phyloP scores from a whole-genome alignment of 371 early-diverging fungal genomes.

The Funneliformis caledonium region DNA sequence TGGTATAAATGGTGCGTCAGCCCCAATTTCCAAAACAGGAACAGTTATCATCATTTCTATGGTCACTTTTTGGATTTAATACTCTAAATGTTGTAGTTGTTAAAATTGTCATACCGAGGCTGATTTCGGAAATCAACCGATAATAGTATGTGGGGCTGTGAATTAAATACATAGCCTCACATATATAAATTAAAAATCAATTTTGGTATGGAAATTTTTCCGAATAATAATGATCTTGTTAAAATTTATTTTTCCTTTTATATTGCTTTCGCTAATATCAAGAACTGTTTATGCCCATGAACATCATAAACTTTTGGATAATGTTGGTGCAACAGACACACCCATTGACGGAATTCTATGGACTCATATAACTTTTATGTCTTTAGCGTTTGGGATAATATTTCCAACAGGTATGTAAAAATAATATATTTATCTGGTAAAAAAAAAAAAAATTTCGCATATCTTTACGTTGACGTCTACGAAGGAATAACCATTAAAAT shows the following conservation, averaged over 20 bases:
- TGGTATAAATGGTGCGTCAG: no score
- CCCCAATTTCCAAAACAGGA: no score
- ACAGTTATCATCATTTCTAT: no score
- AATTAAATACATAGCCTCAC: no score
- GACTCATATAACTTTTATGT: constrained; percentile 49
- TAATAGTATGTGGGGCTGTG: no score
- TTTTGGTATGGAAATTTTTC: neutral
- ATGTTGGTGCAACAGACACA: constrained; percentile 39
- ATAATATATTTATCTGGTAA: neutral
- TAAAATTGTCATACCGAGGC: no score
- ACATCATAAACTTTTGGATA: neutral
- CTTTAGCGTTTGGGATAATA: constrained; percentile 47
- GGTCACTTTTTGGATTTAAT: no score
- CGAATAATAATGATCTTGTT: neutral
- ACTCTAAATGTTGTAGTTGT: no score
- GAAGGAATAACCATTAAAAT: constrained; percentile 8
- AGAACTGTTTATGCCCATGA: constrained; percentile 5
- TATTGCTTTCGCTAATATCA: neutral
- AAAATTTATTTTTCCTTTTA: neutral
- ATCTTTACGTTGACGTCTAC: neutral
- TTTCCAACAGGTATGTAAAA: constrained; percentile 43
- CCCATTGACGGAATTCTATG: constrained; percentile 49
- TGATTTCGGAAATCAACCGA: no score
- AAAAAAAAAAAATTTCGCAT: neutral
- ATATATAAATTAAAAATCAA: neutral